Base-by-base conservation (phyloP, 148 eudicot species). In the Cornus suecica region DNA sequence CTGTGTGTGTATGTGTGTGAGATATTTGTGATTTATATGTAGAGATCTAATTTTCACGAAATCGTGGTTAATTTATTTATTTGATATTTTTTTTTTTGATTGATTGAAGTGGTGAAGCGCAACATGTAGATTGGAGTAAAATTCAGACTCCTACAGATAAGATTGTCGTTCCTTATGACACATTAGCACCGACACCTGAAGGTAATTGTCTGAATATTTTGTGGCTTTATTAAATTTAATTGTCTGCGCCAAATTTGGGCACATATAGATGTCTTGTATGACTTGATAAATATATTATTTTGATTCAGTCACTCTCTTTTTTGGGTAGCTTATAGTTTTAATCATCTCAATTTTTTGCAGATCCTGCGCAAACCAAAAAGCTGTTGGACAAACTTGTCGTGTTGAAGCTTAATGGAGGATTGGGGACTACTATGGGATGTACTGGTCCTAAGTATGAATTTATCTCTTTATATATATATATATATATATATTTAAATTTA, bases 371-470 rank as follows among this genome's bases (percentile, higher is more conserved):
- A 76, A 86, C 88, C 58, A 89, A 86, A 83, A 86, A 83, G 73
- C 89, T 95, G 26, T 82, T 95, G 90, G 90, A 91, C 86, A 95
- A 95, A 80, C 97, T 95, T 76, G 99, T 95, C 77, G 99, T 95
- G 80, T 80, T 95, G 80, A 95, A 95, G 92, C 99, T 95, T 65
- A 95, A 92, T 85, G 99, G 99, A 85, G 99, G 99, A 65, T 84
- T 95, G 89, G 99, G 99, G 80, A 95, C 99, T 13, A 95, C 99
- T 65, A 95, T 95, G 99, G 99, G 99, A 11, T 95, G 99, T 66
- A 95, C 97, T 80, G 99, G 99, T 69, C 99, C 99, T 27, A 95
- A 95, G 99, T 95, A 91, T 67, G 94, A 73, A 23, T 31, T 48
- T 62, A 34, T n/a, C 32, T 66, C 30, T 27, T 52, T 62, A n/a